Evolutionary conservation across 2,329 filamentous ascomycete species (phyloP), one percentile per base, ranked within the genome.

Genomic region (Gyromitra esculenta): DNA sequence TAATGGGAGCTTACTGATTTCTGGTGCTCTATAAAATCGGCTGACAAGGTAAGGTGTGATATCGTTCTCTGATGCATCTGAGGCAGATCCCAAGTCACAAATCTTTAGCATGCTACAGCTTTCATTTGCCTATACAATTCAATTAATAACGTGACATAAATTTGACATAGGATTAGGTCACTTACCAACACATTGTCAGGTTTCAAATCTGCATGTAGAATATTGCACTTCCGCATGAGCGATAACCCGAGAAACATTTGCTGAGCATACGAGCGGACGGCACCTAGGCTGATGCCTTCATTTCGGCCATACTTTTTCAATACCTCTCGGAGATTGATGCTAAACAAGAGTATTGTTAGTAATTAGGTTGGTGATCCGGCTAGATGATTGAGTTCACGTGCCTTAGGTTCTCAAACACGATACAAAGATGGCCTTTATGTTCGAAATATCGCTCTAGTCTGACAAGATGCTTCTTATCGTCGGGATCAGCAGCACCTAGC

Each of bases 251-350:
- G 87, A 83, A 99, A 97, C 83, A 97, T 97, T 84, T 99, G 96
- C 81, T 94, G 91, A 3, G 95, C 93, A 82, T 97, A 99, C 15
- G 91, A 90, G 80, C 93, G 89, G 62, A 97, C 95, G 9, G 94
- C 95, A 77, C 89, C 89, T 70, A 98, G 85, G 81, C 97, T 96
- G 84, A 99, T 92, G 79, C 96, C 96, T 60, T 97, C 90, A 81
- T 97, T 94, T 80, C 96, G 92, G 74, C 95, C 96, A 83, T 97
- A 97, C 83, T 97, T 97, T 84, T 96, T 97, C 80, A 99, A 84
- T 5, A 98, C 92, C 82, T 98, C 95, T 79, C 96, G 91, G 74
- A 99, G 85, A 82, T 99, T 98, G 86, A 97, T 90, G 82, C 92
- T 81, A 56, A 31, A 73, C n/a, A 69, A 25, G 45, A 65, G 56